These are phyloP conservation scores for Penicillium psychrofluorescens DNA, from an alignment of 495 filamentous ascomycete species.

Conservation along the genomic window DNA sequence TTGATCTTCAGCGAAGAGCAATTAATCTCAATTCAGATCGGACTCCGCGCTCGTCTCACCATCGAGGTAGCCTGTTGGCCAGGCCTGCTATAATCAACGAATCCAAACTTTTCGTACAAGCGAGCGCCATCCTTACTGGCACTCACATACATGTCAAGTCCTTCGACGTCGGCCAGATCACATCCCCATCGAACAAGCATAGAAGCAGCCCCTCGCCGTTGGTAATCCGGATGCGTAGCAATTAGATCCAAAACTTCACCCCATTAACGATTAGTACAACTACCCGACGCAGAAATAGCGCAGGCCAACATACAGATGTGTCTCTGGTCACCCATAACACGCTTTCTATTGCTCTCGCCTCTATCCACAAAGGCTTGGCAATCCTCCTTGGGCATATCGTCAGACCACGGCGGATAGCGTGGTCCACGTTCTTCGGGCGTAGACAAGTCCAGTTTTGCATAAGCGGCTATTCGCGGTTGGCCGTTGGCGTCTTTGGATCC, in stretches of 20 bases:
- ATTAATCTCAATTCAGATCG: too few species aligned
- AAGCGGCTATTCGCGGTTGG: conserved; percentile 7
- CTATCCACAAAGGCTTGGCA: conserved; percentile 6
- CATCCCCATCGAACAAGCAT: conserved; percentile 42
- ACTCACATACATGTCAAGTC: conserved; percentile 15
- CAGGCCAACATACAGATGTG: conserved; percentile 10
- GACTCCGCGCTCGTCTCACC: too few species aligned
- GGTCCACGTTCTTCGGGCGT: conserved; percentile 3
- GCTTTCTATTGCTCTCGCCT: not conserved
- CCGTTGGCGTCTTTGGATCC: not conserved
- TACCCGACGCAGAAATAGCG: not conserved
- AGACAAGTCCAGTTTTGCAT: conserved; percentile 15
- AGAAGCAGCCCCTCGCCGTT: conserved; percentile 37
- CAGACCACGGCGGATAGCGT: conserved; percentile 9
- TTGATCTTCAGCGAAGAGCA: too few species aligned
- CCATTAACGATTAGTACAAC: not conserved
- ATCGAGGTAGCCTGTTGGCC: too few species aligned
- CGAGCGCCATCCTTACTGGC: conserved; percentile 6
- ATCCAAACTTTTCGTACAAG: conserved; percentile 15
- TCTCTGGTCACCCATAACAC: conserved; percentile 2
- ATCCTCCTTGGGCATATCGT: conserved; percentile 2
- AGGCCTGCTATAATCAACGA: conserved; percentile 2
- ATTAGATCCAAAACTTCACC: conserved; percentile 34
- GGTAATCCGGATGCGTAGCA: conserved; percentile 34
- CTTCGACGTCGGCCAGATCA: conserved; percentile 23